These are phyloP conservation scores for Termitomyces bulborhizus DNA, from an alignment of 768 basidiomycete genomes.

Conservation along the genomic window DNA sequence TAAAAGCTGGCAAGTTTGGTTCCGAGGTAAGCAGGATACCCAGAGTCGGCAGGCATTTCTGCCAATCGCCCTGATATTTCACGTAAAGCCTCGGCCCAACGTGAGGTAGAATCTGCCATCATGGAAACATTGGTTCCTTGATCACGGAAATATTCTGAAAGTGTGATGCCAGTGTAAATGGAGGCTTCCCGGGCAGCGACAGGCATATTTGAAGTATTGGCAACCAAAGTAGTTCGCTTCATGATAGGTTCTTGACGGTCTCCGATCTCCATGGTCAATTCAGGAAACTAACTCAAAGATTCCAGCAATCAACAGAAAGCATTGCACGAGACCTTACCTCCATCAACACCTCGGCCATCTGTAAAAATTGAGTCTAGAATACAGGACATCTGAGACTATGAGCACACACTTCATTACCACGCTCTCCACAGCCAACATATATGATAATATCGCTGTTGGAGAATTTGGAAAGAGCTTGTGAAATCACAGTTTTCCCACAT, in stretches of 20 bases:
- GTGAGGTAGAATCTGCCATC: conserved; percentile 99
- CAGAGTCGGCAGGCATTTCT: conserved; percentile 99
- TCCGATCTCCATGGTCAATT: conserved; percentile 87
- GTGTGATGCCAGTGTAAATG: conserved; percentile 98
- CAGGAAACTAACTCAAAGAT: conserved; percentile 55
- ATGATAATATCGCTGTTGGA: conserved; percentile 99
- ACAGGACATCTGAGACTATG: not conserved
- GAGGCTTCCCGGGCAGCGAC: conserved; percentile 99
- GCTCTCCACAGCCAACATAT: conserved; percentile 98
- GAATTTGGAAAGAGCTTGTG: conserved; percentile 95
- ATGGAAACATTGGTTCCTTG: conserved; percentile 96
- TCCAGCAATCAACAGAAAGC: not conserved
- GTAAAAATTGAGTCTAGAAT: not conserved
- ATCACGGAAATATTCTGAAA: conserved; percentile 99
- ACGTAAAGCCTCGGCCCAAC: conserved; percentile 98
- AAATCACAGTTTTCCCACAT: conserved; percentile 98
- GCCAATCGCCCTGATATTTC: conserved; percentile 99
- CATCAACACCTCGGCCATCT: conserved; percentile 99
- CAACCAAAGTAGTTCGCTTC: conserved; percentile 98
- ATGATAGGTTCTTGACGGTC: conserved; percentile 98
- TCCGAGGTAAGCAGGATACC: conserved; percentile 94
- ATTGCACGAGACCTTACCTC: conserved; percentile 47
- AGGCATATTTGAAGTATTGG: conserved; percentile 99
- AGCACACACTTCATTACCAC: conserved; percentile 81
- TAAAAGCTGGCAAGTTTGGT: conserved; percentile 98